phyloP scores from a whole-genome alignment of 768 basidiomycete species.

The Hericium erinaceus region DNA sequence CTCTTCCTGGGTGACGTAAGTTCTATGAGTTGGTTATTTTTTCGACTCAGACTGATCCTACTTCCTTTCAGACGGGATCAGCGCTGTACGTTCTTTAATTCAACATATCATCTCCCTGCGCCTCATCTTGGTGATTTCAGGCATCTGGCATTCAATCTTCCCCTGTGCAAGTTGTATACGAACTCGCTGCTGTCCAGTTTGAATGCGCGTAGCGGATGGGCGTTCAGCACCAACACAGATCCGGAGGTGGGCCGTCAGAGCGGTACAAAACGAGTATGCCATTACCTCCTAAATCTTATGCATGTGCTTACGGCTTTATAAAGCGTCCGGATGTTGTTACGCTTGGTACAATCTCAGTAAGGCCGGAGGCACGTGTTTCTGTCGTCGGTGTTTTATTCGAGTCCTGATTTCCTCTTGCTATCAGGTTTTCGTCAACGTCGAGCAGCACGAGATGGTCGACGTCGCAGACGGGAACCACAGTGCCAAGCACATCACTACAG shows the following conservation, averaged over 20 bases:
- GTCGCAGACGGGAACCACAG: too few relatives aligned
- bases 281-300: neutral
- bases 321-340: neutral
- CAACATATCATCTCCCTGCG: neutral
- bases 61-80: neutral
- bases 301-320: neutral
- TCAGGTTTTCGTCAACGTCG: conserved; percentile 18
- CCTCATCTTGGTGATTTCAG: conserved; percentile 12
- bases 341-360: neutral
- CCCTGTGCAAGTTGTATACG: conserved; percentile 30
- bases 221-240: conserved; percentile 8
- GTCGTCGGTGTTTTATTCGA: neutral
- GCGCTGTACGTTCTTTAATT: too few relatives aligned
- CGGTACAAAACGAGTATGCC: neutral
- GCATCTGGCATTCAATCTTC: conserved; percentile 27
- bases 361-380: neutral
- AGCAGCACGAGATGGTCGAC: conserved; percentile 18
- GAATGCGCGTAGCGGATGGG: conserved; percentile 28
- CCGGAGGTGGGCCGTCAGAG: neutral
- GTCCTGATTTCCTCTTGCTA: neutral
- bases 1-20: conserved; percentile 23
- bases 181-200: conserved; percentile 30
- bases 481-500: too few relatives aligned
- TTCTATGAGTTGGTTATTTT: neutral
- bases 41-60: neutral